Evolutionary conservation across 192 early-diverging fungal genomes (phyloP).

Genomic region (Coemansia asiatica): DNA sequence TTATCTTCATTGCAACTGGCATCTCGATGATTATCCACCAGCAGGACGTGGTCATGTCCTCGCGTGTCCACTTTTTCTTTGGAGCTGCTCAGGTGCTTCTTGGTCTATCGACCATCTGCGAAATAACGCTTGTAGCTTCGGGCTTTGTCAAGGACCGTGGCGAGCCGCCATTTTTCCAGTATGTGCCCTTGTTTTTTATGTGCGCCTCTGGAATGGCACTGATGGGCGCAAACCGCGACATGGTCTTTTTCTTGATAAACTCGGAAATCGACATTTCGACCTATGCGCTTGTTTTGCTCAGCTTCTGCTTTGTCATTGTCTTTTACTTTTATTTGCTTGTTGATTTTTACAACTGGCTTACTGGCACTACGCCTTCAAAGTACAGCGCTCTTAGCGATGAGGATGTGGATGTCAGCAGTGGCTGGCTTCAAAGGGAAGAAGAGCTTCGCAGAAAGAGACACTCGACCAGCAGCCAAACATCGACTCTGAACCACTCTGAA

Average conservation of each 20-base stretch:
- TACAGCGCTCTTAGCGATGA: slow-evolving; percentile 15
- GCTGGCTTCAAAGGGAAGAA: slow-evolving; percentile 1
- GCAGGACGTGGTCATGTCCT: slow-evolving; percentile 58
- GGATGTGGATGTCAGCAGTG: neutral
- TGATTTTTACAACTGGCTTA: slow-evolving; percentile 41
- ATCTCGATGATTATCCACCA: slow-evolving; percentile 62
- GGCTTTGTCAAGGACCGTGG: slow-evolving; percentile 29
- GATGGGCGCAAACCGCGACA: slow-evolving; percentile 67
- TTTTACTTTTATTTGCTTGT: slow-evolving; percentile 54
- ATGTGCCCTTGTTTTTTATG: slow-evolving; percentile 47
- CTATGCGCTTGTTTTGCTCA: slow-evolving; percentile 56
- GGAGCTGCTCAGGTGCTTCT: slow-evolving; percentile 57
- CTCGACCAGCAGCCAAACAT: slow-evolving; percentile 19
- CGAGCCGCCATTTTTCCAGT: slow-evolving; percentile 35
- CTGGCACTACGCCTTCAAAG: slow-evolving; percentile 15
- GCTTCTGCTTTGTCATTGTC: slow-evolving; percentile 59
- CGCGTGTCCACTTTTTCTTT: slow-evolving; percentile 61
- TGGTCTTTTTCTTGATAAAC: slow-evolving; percentile 50
- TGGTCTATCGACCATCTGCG: slow-evolving; percentile 56
- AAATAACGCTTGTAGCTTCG: slow-evolving; percentile 48
- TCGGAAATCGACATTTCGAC: slow-evolving; percentile 55
- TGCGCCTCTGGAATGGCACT: slow-evolving; percentile 61
- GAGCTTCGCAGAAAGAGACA: slow-evolving; percentile 8
- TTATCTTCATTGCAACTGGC: slow-evolving; percentile 63
- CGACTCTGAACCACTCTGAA: slow-evolving; percentile 8